phyloP scores from a whole-genome alignment of 352 stramenopile species.

The Phytopythium cucurbitacearum region DNA sequence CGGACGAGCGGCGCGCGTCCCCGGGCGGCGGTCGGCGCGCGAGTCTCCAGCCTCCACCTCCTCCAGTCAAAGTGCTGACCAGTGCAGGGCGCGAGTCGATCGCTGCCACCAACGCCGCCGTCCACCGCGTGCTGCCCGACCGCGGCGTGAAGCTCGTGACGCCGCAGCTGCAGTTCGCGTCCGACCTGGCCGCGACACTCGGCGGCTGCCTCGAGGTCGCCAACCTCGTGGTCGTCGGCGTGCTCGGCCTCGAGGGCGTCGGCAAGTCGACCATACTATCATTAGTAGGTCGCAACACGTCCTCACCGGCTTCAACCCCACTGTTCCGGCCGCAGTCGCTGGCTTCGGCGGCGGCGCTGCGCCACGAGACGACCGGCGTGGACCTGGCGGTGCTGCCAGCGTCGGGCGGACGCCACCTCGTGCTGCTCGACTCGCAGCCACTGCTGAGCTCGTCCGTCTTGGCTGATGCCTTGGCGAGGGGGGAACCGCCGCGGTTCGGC shows the following conservation, averaged over 20 bases:
- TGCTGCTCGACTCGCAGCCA: constrained; percentile 69
- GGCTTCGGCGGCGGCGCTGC: constrained; percentile 26
- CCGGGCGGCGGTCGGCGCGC: too few species aligned
- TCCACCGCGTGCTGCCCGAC: constrained; percentile 3
- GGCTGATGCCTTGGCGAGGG: constrained; percentile 35
- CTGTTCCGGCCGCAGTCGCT: constrained; percentile 37
- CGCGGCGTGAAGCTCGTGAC: constrained; percentile 54
- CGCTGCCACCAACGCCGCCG: background rate
- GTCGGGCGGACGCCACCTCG: constrained; percentile 21
- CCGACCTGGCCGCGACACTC: constrained; percentile 50
- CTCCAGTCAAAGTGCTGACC: too few species aligned
- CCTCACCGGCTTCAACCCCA: background rate
- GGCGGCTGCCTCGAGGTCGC: constrained; percentile 55
- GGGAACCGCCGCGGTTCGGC: constrained; percentile 36
- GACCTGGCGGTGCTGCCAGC: constrained; percentile 46
- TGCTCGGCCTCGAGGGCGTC: constrained; percentile 58
- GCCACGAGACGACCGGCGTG: constrained; percentile 49
- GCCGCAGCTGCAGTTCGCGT: constrained; percentile 52
- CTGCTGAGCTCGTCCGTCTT: constrained; percentile 61
- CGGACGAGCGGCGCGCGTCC: background rate
- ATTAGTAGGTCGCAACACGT: constrained; percentile 24
- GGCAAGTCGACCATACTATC: constrained; percentile 76
- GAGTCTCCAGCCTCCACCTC: too few species aligned
- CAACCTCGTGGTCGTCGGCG: constrained; percentile 65
- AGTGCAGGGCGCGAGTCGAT: too few species aligned